A percentile compares a stretch with the other conserved stretches of the same genome.
phyloP scores from a whole-genome alignment of 441 rosid genomes.

The Populus hybrid region DNA sequence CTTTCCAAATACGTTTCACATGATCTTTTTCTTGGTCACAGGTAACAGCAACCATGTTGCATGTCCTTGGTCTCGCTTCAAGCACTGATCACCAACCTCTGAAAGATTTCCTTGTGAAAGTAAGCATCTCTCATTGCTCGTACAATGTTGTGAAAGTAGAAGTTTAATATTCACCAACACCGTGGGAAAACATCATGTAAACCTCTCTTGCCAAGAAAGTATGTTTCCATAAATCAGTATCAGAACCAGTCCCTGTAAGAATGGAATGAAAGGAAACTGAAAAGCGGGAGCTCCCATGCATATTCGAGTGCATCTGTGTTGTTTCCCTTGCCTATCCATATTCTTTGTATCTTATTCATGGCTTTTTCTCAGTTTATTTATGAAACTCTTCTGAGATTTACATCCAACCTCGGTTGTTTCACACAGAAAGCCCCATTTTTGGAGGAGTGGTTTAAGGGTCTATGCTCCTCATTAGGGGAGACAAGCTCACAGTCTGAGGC shows the following conservation, averaged over 20 bases:
- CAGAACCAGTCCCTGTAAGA: background rate
- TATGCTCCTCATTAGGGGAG: constrained; percentile 52
- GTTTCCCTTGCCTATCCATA: background rate
- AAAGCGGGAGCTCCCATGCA: too few relatives aligned
- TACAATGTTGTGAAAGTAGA: background rate
- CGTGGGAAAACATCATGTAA: background rate
- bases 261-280: background rate
- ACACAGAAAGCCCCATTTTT: constrained; percentile 68
- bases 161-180: background rate
- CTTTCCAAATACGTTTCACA: background rate
- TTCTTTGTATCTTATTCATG: background rate
- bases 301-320: background rate
- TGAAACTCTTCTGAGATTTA: background rate
- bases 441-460: constrained; percentile 80
- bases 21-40: constrained; percentile 32
- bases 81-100: constrained; percentile 50
- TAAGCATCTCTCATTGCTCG: constrained; percentile 29
- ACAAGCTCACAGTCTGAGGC: constrained; percentile 24
- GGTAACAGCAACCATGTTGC: constrained; percentile 82
- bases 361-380: background rate
- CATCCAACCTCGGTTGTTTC: constrained; percentile 14
- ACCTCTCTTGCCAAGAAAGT: background rate
- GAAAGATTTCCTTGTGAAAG: constrained; percentile 74
- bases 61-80: constrained; percentile 64
- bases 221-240: background rate